Evolutionary conservation across 352 stramenopile species (phyloP), one percentile per base, ranked within the genome.

Genomic region (Phytopythium mirpurense): DNA sequence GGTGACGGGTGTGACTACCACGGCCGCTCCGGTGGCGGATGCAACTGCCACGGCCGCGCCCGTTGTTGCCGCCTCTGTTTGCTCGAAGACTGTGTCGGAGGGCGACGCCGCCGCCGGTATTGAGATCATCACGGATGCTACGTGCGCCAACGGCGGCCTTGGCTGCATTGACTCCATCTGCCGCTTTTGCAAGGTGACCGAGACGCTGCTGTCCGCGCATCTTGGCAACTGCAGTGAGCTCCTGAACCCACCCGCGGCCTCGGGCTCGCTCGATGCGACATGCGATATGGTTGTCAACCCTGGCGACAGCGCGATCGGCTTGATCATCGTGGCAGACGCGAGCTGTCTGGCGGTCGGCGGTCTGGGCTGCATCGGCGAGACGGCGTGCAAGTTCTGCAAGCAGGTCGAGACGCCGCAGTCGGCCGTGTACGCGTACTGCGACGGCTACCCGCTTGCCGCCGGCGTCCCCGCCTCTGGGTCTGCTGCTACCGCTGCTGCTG

Each of bases 131-230:
- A 61, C 60, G 16, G 64, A 72, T 42, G 19, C 21, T 15, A 55
- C 38, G n/a, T 72, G 64, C 55, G 48, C 35, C 19, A 52, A 41
- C 23, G 64, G 64, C 26, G 64, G 60, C 31, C 41, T 68, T 21
- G 64, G 60, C 26, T 72, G 64, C 32, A 61, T 72, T 24, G 36
- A 61, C 24, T 59, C 37, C 23, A 38, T 63, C 2, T 72, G 64
- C 31, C 60, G 64, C 3, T 56, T 59, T 16, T 72, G 64, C 50
- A 68, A 63, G 44, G 47, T 51, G 6, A 56, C 48, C 32, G 31
- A 37, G 11, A 72, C 64, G n/a, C 44, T 50, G 32, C 49, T 66
- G 49, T 68, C 60, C 5, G 44, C 51, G n/a, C 63, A 67, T 44
- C 62, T 67, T 16, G 34, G 31, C 12, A 58, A 36, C 18, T 70